Evolutionary conservation across 352 stramenopile genomes (phyloP).

Genomic region (Phytophthora gonapodyides): DNA sequence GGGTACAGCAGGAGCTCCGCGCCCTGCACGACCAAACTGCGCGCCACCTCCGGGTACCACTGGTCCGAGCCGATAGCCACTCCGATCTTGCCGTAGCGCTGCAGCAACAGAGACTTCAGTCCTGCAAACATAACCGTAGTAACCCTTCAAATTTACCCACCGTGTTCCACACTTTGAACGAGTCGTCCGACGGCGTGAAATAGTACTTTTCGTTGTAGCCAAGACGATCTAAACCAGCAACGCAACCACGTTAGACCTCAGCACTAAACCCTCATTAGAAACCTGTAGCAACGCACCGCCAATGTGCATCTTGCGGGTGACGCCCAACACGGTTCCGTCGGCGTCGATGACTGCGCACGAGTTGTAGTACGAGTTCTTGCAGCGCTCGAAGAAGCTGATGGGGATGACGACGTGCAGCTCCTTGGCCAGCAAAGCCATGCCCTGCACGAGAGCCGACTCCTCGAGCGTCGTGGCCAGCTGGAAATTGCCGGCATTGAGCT

Average conservation of each 20-base stretch:
- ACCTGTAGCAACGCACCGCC: conserved; percentile 45
- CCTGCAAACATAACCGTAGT: background rate
- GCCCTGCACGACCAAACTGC: conserved; percentile 86
- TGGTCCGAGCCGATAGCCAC: conserved; percentile 93
- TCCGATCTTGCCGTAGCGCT: conserved; percentile 88
- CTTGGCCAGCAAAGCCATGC: conserved; percentile 89
- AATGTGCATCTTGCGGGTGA: conserved; percentile 92
- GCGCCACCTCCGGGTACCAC: conserved; percentile 92
- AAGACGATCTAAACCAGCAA: conserved; percentile 66
- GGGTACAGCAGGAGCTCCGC: conserved; percentile 88
- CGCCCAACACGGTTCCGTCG: conserved; percentile 82
- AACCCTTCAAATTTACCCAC: conserved; percentile 33
- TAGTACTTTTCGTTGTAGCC: conserved; percentile 94
- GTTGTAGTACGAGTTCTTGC: conserved; percentile 94
- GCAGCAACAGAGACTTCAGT: background rate
- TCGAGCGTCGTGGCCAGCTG: conserved; percentile 84
- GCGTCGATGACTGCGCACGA: conserved; percentile 92
- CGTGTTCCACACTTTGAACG: conserved; percentile 91
- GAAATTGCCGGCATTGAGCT: conserved; percentile 90
- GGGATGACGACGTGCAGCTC: conserved; percentile 91
- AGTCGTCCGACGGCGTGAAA: conserved; percentile 90
- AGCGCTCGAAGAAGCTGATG: conserved; percentile 93
- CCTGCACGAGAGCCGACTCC: conserved; percentile 83
- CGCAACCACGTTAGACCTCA: background rate
- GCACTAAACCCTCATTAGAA: background rate